phyloP scores from a whole-genome alignment of 139 green algal genomes.

The Chlamydomonas incerta region DNA sequence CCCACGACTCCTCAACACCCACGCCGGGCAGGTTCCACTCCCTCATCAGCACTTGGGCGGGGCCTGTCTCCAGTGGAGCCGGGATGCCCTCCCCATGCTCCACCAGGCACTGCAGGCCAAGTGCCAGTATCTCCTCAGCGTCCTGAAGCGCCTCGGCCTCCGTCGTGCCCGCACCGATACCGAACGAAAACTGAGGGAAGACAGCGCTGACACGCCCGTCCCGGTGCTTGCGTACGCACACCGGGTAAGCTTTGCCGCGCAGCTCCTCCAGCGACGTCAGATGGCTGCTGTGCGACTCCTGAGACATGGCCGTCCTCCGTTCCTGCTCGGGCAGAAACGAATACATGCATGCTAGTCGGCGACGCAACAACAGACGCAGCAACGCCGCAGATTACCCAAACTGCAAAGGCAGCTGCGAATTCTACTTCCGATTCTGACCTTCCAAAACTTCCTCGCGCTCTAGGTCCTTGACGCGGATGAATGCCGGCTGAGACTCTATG shows the following conservation, averaged over 20 bases:
- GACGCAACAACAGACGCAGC: too few species aligned
- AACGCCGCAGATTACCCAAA: too few species aligned
- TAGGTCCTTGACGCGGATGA: too few species aligned
- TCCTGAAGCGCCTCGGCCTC: constrained; percentile 8
- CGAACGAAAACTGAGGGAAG: constrained; percentile 29
- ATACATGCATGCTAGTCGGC: too few species aligned
- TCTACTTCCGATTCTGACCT: too few species aligned
- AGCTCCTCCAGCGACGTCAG: constrained; percentile 7
- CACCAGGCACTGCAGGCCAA: constrained; percentile 3
- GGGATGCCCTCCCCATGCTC: neutral
- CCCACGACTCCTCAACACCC: neutral
- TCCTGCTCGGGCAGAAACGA: too few species aligned
- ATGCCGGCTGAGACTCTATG: too few species aligned
- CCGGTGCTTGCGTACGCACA: neutral
- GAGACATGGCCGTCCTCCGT: neutral
- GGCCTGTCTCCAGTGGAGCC: neutral
- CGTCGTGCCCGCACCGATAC: neutral
- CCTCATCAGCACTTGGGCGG: neutral
- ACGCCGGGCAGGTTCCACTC: neutral
- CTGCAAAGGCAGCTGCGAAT: too few species aligned
- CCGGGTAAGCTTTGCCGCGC: neutral
- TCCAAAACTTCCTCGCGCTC: too few species aligned
- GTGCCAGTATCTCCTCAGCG: neutral
- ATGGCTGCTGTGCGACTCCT: neutral
- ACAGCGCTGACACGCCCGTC: constrained; percentile 7